These are phyloP conservation scores for Suhomyces sp. DNA, from an alignment of 805 yeast species.

Conservation along the genomic window DNA sequence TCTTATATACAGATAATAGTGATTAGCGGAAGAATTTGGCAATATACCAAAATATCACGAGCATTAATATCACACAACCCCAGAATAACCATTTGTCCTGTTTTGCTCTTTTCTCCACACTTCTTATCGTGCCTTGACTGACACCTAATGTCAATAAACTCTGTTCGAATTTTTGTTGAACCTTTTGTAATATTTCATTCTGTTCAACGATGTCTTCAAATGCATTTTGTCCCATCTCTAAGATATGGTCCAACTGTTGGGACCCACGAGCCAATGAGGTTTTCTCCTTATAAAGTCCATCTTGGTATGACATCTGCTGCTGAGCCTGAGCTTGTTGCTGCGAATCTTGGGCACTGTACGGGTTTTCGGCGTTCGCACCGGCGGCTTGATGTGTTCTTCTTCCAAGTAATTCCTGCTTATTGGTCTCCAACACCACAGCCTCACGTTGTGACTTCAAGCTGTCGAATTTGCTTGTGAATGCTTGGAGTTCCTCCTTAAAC, in stretches of 20 bases:
- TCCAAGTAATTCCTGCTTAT: constrained; percentile 56
- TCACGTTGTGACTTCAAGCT: constrained; percentile 58
- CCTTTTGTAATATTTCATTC: constrained; percentile 62
- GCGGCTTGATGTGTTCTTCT: constrained; percentile 34
- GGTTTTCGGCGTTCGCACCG: constrained; percentile 49
- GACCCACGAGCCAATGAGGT: constrained; percentile 65
- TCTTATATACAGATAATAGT: too few species aligned
- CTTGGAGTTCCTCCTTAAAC: constrained; percentile 50
- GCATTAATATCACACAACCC: constrained; percentile 62
- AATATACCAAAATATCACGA: constrained; percentile 67
- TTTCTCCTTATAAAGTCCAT: constrained; percentile 71
- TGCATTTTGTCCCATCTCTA: constrained; percentile 86
- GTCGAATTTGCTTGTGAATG: constrained; percentile 51
- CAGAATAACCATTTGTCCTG: constrained; percentile 88
- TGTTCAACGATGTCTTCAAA: constrained; percentile 85
- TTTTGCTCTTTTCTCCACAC: constrained; percentile 75
- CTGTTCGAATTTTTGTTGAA: constrained; percentile 64
- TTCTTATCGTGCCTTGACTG: constrained; percentile 76
- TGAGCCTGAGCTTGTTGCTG: constrained; percentile 27
- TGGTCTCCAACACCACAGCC: constrained; percentile 44
- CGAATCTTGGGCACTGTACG: constrained; percentile 30
- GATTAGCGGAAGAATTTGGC: constrained; percentile 58
- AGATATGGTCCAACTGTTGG: constrained; percentile 80
- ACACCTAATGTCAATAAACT: constrained; percentile 82
- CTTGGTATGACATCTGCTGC: constrained; percentile 42